Evolutionary conservation across 106 monocot genomes (phyloP), one percentile per base, ranked within the genome.

Genomic region (Posidonia australis): DNA sequence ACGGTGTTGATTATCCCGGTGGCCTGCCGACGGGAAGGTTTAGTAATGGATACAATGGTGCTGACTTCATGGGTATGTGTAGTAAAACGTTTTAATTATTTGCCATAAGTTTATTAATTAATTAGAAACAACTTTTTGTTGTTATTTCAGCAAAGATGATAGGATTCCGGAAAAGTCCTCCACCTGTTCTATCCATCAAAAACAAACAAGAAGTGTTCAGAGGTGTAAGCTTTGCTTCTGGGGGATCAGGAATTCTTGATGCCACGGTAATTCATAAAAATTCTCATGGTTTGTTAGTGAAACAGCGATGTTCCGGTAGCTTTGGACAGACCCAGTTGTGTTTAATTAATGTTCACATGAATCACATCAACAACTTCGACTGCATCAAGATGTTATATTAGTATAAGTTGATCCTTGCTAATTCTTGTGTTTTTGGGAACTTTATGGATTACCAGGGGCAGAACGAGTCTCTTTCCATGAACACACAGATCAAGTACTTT

Each of bases 1-100:
- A n/a, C n/a, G n/a, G n/a, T n/a, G n/a, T n/a, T n/a, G n/a, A n/a
- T n/a, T n/a, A n/a, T n/a, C n/a, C n/a, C 20, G 45, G 41, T 21
- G 46, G 64, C 12, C 60, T 13, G 28, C 70, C 83, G 0, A 83
- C 83, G 25, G 83, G 83, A 9, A 73, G 84, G 74, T 84, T 80
- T 42, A 80, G 84, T 70, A 80, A 84, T 44, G 84, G 80, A 61
- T 80, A 74, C 63, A 84, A 77, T 46, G 53, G 70, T 9, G 56
- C 65, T 20, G 84, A 84, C n/a, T n/a, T n/a, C n/a, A n/a, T n/a
- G n/a, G n/a, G n/a, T n/a, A n/a, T n/a, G n/a, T n/a, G n/a, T n/a
- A 1, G n/a, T n/a, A n/a, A 26, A 12, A 13, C 24, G 22, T 45
- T 45, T 13, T 10, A 45, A 10, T 10, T 45, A 45, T 45, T 10